These are phyloP conservation scores for Leptomonas pyrrhocoris DNA, from an alignment of 208 protist genomes.

Conservation along the genomic window DNA sequence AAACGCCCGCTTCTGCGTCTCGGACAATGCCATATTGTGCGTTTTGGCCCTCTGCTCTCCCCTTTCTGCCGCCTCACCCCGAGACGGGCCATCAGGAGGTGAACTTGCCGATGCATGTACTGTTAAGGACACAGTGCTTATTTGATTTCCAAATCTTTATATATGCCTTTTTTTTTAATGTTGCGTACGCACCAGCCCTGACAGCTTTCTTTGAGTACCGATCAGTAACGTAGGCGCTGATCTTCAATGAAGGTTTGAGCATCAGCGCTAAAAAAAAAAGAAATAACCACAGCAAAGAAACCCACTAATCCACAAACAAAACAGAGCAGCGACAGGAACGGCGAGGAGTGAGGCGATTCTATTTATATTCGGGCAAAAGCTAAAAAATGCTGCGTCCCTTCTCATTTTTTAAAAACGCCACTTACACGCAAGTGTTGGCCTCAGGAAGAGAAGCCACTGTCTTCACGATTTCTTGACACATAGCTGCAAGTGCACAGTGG, in stretches of 20 bases:
- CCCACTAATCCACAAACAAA: not conserved
- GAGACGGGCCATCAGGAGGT: not conserved
- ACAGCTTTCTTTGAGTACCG: not conserved
- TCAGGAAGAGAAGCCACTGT: no score
- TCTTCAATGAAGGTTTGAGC: not conserved
- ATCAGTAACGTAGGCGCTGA: not conserved
- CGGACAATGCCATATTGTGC: not conserved
- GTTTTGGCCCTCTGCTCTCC: not conserved
- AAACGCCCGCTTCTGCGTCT: not conserved
- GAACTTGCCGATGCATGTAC: not conserved
- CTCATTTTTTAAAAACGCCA: no score
- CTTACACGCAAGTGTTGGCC: no score
- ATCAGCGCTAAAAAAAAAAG: not conserved
- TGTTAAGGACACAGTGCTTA: not conserved
- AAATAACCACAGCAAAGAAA: not conserved
- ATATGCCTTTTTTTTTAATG: slow-evolving; percentile 6
- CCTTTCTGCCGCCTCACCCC: not conserved
- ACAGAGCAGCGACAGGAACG: not conserved
- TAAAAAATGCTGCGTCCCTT: no score
- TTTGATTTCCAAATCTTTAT: not conserved
- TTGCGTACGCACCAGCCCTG: not conserved
- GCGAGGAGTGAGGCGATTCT: not conserved
- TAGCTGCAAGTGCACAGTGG: no score
- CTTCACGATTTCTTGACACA: no score
- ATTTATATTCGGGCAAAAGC: no score